These are phyloP conservation scores for Inonotus obliquus DNA, from an alignment of 1,284 basidiomycete genomes.

Conservation along the genomic window DNA sequence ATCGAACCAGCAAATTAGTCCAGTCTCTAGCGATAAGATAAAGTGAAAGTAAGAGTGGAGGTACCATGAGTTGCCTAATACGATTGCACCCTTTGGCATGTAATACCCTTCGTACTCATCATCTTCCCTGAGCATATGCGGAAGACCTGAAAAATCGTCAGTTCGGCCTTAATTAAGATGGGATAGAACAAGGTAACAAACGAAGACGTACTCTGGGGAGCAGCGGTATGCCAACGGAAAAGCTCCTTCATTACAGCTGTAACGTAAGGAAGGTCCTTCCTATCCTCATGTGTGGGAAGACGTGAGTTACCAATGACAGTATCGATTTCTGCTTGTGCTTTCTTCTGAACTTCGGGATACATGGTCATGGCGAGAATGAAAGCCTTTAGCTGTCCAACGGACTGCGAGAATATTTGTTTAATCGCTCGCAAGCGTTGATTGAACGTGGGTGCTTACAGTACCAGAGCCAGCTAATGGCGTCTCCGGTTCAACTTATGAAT, in stretches of 20 bases:
- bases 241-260: constrained; percentile 59
- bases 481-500: neutral
- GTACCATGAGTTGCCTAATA: constrained; percentile 16
- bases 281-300: constrained; percentile 57
- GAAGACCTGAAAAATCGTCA: constrained; percentile 2
- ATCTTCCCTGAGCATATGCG: constrained; percentile 7
- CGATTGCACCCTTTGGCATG: constrained; percentile 13
- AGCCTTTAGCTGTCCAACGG: constrained; percentile 44
- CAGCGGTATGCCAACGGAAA: constrained; percentile 51
- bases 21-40: neutral
- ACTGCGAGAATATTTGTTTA: constrained; percentile 27
- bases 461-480: constrained; percentile 11
- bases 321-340: constrained; percentile 62
- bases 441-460: constrained; percentile 1
- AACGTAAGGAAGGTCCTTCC: constrained; percentile 55
- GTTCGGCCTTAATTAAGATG: neutral
- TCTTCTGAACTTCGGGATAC: constrained; percentile 45
- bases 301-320: constrained; percentile 53
- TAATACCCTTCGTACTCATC: constrained; percentile 10
- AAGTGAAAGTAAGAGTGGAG: neutral
- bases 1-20: neutral
- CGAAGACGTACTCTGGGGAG: neutral
- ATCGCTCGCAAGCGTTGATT: neutral
- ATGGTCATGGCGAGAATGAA: constrained; percentile 53
- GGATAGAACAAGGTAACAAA: neutral